Evolutionary conservation across 1,284 basidiomycete genomes (phyloP).

Genomic region (Pterula multifida): DNA sequence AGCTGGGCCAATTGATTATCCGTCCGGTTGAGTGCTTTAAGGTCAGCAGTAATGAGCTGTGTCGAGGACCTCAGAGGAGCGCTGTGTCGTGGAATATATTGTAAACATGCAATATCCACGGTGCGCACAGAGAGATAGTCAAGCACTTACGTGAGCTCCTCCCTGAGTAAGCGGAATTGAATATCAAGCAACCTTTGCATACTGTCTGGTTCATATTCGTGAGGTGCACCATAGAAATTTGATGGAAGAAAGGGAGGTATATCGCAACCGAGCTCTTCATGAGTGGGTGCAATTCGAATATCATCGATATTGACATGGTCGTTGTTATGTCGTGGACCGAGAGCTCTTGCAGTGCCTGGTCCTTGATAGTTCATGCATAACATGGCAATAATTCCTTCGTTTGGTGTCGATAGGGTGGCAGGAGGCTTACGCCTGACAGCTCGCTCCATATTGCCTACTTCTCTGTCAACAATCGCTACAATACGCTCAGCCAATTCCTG

Average conservation of each 20-base stretch:
- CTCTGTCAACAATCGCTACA: constrained; percentile 16
- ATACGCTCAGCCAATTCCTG: constrained; percentile 6
- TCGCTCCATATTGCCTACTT: constrained; percentile 9
- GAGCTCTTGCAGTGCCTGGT: constrained; percentile 35
- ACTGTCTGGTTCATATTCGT: constrained; percentile 38
- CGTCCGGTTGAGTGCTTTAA: constrained; percentile 11
- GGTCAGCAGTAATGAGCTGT: constrained; percentile 30
- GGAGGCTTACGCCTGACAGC: not conserved
- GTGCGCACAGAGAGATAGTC: no score
- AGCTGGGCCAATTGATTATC: constrained; percentile 15
- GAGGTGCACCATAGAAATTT: constrained; percentile 45
- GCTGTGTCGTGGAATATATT: constrained; percentile 21
- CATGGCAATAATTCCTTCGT: constrained; percentile 24
- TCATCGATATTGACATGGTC: constrained; percentile 42
- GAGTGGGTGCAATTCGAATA: constrained; percentile 53
- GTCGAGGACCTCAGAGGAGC: constrained; percentile 39
- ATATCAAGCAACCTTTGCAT: constrained; percentile 56
- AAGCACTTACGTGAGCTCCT: constrained; percentile 46
- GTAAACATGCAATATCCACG: not conserved
- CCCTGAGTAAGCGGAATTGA: constrained; percentile 59
- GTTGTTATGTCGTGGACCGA: constrained; percentile 55
- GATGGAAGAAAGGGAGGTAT: constrained; percentile 42
- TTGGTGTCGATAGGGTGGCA: constrained; percentile 9
- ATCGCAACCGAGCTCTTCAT: constrained; percentile 39
- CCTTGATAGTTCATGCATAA: constrained; percentile 35